Evolutionary conservation across 768 basidiomycete species (phyloP), one percentile per base, ranked within the genome.

Genomic region (Trametes cingulata): DNA sequence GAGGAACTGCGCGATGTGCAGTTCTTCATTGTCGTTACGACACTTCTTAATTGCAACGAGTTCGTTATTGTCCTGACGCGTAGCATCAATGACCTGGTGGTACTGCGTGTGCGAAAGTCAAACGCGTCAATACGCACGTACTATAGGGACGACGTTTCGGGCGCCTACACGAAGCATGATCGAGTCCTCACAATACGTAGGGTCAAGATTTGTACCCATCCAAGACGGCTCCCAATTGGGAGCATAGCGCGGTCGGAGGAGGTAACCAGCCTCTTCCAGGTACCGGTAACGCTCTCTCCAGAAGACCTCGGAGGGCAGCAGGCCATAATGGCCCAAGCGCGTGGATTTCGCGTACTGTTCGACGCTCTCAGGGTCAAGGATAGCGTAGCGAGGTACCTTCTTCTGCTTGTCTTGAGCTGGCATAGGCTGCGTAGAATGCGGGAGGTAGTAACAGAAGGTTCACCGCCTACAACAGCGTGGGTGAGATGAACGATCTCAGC

Each of bases 11-110:
- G 52, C 47, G 5, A 67, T 62, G 0, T 53, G 19, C 3, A 66
- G 56, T 47, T 69, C 68, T 2, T 60, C 33, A 1, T 17, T 22
- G 15, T 48, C 19, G 0, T 17, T 33, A 13, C 35, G 45, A 0
- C 27, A 12, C 13, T 7, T 36, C 43, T 69, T 69, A 19, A 68
- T 62, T 2, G 61, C 47, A 29, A 69, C 67, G 0, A 12, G 13
- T 5, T 37, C 42, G 29, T 65, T 60, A 27, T 65, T 60, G 5
- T 3, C 14, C 7, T 12, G 19, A 3, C 61, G 54, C 8, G 20
- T 50, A 15, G 66, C 68, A 27, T 69, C 68, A 10, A 68, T 58
- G 14, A 68, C 51, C 5, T 61, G 20, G 19, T 48, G 19, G 13
- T 27, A 24, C 60, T 60, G 27, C 37, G 17, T 33, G 29, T 10